Conservation (phyloP, 2,329 filamentous ascomycete species). For the Colletotrichum cereale region DNA sequence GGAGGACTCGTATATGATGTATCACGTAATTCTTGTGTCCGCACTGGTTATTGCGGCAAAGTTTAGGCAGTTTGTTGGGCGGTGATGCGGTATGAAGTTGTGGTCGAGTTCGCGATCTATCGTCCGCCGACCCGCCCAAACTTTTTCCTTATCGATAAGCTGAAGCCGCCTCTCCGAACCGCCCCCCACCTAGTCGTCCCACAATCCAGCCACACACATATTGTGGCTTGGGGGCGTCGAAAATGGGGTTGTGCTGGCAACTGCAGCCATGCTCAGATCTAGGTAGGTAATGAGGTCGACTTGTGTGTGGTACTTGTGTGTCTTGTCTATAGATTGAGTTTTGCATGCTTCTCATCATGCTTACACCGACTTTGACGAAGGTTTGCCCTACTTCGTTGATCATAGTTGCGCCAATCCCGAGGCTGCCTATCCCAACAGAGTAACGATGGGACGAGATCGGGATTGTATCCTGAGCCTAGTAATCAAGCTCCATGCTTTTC, state of each 20-base stretch:
- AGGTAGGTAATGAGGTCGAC: too few relatives aligned
- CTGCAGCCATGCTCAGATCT: too few relatives aligned
- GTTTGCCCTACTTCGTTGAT: neutral
- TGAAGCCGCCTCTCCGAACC: neutral
- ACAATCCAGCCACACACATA: neutral
- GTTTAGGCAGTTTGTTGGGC: neutral
- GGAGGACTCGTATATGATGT: too few relatives aligned
- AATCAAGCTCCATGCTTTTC: neutral
- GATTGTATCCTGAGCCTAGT: neutral
- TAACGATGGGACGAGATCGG: neutral
- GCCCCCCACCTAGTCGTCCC: neutral
- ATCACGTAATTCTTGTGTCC: neutral
- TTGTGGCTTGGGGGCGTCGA: neutral
- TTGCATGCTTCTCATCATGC: neutral
- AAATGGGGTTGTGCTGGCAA: too few relatives aligned
- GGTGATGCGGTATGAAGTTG: neutral
- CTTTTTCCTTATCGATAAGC: constrained; percentile 3
- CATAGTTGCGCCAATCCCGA: neutral
- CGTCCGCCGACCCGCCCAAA: neutral
- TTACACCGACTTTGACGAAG: neutral
- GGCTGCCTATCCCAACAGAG: neutral
- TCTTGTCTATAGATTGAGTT: neutral
- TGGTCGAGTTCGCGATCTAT: neutral
- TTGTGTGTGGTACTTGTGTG: neutral
- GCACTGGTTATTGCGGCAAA: neutral